Evolutionary conservation across 2,329 filamentous ascomycete genomes (phyloP), one percentile per base, ranked within the genome.

Genomic region (Cercospora beticola): DNA sequence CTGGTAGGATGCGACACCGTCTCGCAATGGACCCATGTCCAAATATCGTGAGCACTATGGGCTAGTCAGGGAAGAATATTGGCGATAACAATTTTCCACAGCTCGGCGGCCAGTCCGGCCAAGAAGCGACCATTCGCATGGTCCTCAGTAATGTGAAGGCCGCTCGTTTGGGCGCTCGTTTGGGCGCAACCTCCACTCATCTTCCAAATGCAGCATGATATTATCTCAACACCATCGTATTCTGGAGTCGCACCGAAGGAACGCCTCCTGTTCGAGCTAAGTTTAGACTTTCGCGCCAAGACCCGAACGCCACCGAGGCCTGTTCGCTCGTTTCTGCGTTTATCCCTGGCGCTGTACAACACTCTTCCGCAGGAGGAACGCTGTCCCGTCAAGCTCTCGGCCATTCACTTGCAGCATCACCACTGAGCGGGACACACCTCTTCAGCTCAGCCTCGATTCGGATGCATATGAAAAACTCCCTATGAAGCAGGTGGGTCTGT

Each of bases 401-500:
- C 16, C n/a, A 26, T n/a, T 21, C 56, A 56, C 43, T 23, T 65
- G 63, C 61, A 52, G 56, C 64, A 58, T 54, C 66, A 60, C 10
- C 65, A 56, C 62, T 49, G 16, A 26, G 49, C 18, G 67, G 56
- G 49, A 52, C 33, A 63, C 43, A 52, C 58, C 63, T 65, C 49
- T 49, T 60, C 58, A 62, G 64, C 43, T n/a, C 56, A 30, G 33
- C 30, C 28, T 33, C 36, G 23, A 40, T 52, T 12, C 62, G 31
- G 23, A 54, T 28, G 46, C 36, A 14, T n/a, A 65, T 65, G 60
- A 65, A 69, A 64, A 64, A 52, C 21, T 36, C 62, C 62, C 63
- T 70, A 52, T 31, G 43, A 26, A 66, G 52, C 60, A 65, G 49
- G 70, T 70, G 69, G 69, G 66, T 71, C 69, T 8, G 16, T 61